These are phyloP conservation scores for Pseudogymnoascus sp. DNA, from an alignment of 2,329 filamentous ascomycete species.

Conservation along the genomic window DNA sequence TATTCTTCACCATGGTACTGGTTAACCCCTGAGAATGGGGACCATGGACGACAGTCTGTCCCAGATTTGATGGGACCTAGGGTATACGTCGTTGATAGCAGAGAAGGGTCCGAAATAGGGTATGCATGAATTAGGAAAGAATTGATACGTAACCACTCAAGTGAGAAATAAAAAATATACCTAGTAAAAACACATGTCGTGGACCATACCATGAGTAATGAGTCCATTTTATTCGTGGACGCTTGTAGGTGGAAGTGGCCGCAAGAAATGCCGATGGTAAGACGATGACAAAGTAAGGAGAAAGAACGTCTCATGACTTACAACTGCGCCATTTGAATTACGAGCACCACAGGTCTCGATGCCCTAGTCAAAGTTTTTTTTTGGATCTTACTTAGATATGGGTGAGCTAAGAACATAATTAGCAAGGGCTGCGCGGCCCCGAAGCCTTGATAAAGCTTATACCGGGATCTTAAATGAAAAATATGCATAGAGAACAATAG, in stretches of 20 bases:
- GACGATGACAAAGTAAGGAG: background rate
- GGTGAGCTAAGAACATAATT: background rate
- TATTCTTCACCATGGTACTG: background rate
- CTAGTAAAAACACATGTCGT: background rate
- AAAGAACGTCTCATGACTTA: background rate
- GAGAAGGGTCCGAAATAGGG: background rate
- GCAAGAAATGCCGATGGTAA: background rate
- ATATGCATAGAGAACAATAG: background rate
- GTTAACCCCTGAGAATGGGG: background rate
- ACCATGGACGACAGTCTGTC: background rate
- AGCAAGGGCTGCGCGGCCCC: background rate
- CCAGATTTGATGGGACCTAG: background rate
- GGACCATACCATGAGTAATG: background rate
- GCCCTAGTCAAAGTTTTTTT: background rate
- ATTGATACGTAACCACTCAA: background rate
- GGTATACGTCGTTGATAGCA: background rate
- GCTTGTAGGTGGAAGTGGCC: background rate
- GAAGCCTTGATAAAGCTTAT: background rate
- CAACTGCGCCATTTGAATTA: background rate
- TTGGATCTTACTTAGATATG: background rate
- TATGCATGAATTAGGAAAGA: background rate
- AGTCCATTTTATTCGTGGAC: background rate
- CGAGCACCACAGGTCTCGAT: background rate
- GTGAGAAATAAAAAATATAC: background rate
- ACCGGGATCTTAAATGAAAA: background rate